Evolutionary conservation across 345 rosid genomes (phyloP).

Genomic region (Citrus medica): DNA sequence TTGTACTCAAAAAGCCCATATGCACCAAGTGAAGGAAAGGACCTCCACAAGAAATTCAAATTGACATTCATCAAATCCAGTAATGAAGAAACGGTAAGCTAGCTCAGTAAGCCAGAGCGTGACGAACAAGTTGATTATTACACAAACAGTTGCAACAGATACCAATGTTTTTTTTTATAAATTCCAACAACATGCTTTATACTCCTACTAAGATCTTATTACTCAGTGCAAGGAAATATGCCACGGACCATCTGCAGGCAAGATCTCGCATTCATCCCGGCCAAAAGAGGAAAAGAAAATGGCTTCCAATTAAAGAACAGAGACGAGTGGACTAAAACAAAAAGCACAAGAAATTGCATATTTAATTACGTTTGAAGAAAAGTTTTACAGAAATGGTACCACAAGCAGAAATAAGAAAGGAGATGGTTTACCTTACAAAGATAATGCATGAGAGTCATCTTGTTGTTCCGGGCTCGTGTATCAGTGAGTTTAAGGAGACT

Average conservation of each 20-base stretch:
- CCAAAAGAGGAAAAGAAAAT: constrained; percentile 1
- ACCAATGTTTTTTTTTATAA: neutral
- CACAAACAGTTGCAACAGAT: neutral
- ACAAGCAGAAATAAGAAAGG: neutral
- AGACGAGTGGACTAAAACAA: neutral
- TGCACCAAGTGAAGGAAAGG: neutral
- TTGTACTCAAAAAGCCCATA: neutral
- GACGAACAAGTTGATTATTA: neutral
- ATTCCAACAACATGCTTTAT: neutral
- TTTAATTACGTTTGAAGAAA: neutral
- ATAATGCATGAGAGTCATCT: constrained; percentile 93
- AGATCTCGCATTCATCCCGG: neutral
- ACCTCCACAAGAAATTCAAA: neutral
- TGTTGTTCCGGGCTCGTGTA: constrained; percentile 71
- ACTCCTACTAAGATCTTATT: neutral
- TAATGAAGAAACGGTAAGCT: neutral
- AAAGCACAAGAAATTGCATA: neutral
- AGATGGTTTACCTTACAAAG: constrained; percentile 66
- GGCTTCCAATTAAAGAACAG: neutral
- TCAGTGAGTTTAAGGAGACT: constrained; percentile 91
- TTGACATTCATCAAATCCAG: neutral
- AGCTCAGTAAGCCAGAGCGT: no score
- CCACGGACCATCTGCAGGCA: neutral
- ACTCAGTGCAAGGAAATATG: neutral
- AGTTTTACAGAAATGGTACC: neutral